Conservation (phyloP, 2,329 filamentous ascomycete genomes). For the Fusarium piperis region DNA sequence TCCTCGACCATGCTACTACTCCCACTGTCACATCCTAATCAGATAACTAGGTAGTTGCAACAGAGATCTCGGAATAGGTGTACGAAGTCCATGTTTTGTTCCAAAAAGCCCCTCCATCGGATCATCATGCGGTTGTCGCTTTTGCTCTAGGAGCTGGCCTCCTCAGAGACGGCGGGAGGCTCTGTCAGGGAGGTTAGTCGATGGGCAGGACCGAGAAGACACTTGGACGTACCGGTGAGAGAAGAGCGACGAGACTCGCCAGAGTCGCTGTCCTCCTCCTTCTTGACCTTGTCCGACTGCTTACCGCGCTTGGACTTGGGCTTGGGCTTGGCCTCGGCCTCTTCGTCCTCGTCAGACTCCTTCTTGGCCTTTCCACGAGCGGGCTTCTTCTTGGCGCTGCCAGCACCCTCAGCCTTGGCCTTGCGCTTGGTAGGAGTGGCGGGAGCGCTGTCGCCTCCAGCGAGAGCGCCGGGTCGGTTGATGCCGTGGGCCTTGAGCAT, state of each 20-base stretch:
- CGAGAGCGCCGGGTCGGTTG: slow-evolving; percentile 26
- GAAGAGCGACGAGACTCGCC: slow-evolving; percentile 17
- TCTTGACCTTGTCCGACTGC: slow-evolving; percentile 28
- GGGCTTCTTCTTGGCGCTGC: slow-evolving; percentile 42
- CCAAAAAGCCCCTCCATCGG: background rate
- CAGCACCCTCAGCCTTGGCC: slow-evolving; percentile 30
- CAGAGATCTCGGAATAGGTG: slow-evolving; percentile 8
- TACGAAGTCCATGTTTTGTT: background rate
- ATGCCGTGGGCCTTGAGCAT: slow-evolving; percentile 70
- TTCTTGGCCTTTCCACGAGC: slow-evolving; percentile 39
- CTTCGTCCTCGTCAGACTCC: slow-evolving; percentile 38
- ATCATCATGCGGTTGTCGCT: background rate
- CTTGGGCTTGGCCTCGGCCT: slow-evolving; percentile 32
- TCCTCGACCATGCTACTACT: slow-evolving; percentile 18
- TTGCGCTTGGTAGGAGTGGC: slow-evolving; percentile 45
- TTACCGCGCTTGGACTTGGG: slow-evolving; percentile 19
- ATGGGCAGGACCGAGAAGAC: background rate
- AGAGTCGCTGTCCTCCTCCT: slow-evolving; percentile 31
- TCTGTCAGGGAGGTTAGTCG: slow-evolving; percentile 16
- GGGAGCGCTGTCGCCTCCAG: slow-evolving; percentile 11
- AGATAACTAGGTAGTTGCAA: slow-evolving; percentile 25
- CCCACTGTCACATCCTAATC: slow-evolving; percentile 23
- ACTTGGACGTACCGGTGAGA: slow-evolving; percentile 30
- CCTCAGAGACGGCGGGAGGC: slow-evolving; percentile 25
- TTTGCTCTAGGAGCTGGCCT: slow-evolving; percentile 7